These are phyloP conservation scores for Planoprotostelium fungivorum DNA, from an alignment of 78 protist species.

Conservation along the genomic window DNA sequence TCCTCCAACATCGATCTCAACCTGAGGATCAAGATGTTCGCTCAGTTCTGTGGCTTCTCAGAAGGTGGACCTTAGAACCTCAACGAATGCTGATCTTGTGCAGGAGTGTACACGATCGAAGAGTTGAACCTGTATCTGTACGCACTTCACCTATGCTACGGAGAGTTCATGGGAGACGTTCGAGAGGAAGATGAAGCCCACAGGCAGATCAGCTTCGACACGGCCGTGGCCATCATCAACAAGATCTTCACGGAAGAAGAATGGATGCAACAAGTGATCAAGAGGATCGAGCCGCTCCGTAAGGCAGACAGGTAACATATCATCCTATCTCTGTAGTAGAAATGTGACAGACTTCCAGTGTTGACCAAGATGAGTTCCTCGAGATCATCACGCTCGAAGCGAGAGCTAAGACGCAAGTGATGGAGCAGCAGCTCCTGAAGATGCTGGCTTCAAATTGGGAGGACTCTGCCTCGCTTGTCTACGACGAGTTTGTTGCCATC, in stretches of 20 bases:
- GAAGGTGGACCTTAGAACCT: neutral
- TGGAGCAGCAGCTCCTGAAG: neutral
- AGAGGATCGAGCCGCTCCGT: neutral
- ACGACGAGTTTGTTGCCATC: neutral
- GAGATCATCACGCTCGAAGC: neutral
- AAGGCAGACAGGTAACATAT: neutral
- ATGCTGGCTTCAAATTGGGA: neutral
- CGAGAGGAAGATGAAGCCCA: neutral
- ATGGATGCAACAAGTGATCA: neutral
- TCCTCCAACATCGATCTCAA: neutral
- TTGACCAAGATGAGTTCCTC: neutral
- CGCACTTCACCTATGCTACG: neutral
- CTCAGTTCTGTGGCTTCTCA: neutral
- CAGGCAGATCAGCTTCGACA: neutral
- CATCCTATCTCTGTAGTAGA: neutral
- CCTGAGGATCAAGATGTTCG: neutral
- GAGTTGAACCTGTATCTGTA: neutral
- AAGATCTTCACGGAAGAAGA: neutral
- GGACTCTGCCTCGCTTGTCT: neutral
- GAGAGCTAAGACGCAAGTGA: neutral
- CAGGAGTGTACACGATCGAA: neutral
- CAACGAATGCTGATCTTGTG: neutral
- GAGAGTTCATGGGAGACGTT: neutral
- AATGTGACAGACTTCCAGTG: neutral
- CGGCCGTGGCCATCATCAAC: neutral